These are phyloP conservation scores for Xylariaceae sp. DNA, from an alignment of 2,329 filamentous ascomycete species.

Conservation along the genomic window DNA sequence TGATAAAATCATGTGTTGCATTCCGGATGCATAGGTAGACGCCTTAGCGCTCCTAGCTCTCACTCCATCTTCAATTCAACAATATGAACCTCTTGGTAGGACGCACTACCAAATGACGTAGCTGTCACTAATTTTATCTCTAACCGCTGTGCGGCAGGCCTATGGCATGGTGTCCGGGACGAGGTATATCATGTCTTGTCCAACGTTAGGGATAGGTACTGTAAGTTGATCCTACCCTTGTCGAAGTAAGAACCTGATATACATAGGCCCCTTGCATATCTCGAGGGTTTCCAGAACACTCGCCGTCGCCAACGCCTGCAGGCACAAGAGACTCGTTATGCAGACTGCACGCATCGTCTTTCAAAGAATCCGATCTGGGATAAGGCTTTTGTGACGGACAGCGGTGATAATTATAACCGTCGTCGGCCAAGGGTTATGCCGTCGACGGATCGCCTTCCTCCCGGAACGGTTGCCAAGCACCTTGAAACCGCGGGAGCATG, in stretches of 20 bases:
- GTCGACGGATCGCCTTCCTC: conserved; percentile 22
- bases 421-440: conserved; percentile 6
- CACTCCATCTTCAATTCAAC: no score
- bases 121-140: neutral
- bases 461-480: conserved; percentile 22
- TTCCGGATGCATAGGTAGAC: no score
- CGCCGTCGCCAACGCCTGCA: conserved; percentile 1
- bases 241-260: conserved; percentile 2
- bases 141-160: neutral
- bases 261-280: conserved; percentile 1
- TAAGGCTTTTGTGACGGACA: neutral
- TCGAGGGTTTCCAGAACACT: conserved; percentile 6
- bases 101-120: no score
- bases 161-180: neutral
- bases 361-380: no score
- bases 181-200: no score
- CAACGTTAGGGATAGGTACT: no score
- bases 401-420: neutral
- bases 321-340: conserved; percentile 4
- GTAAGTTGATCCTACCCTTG: conserved; percentile 4
- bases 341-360: neutral
- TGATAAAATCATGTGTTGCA: no score
- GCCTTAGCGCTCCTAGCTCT: no score
- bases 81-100: no score
- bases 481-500: conserved; percentile 26